phyloP scores from a whole-genome alignment of 2,329 filamentous ascomycete genomes.

The Huntiella omanensis region DNA sequence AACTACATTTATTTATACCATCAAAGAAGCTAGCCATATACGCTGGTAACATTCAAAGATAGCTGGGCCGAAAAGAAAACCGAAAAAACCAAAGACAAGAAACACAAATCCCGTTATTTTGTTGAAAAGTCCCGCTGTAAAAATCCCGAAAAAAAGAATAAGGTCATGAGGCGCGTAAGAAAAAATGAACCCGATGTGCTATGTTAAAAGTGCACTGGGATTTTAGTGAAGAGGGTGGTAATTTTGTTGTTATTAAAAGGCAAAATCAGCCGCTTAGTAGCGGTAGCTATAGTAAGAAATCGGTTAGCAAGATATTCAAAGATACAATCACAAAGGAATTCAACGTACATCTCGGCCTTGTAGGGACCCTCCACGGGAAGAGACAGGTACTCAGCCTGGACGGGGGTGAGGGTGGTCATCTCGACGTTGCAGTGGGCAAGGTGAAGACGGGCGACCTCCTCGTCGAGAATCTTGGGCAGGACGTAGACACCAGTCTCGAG shows the following conservation, averaged over 20 bases:
- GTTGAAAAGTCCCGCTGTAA: conserved; percentile 12
- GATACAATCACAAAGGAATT: neutral
- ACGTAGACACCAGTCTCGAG: conserved; percentile 87
- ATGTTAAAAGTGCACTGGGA: conserved; percentile 12
- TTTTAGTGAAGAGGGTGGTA: conserved; percentile 13
- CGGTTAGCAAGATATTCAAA: conserved; percentile 11
- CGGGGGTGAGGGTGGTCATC: conserved; percentile 65
- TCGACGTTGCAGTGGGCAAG: conserved; percentile 85
- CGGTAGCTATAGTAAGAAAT: conserved; percentile 20
- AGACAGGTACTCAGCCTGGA: conserved; percentile 90
- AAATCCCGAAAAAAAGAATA: conserved; percentile 11
- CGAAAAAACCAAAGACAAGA: conserved; percentile 1
- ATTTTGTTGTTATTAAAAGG: conserved; percentile 15
- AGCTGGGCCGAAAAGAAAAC: neutral
- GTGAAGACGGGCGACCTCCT: conserved; percentile 94
- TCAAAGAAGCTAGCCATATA: too few relatives aligned
- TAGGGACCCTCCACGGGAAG: conserved; percentile 73
- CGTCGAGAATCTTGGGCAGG: conserved; percentile 95
- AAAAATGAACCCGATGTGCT: conserved; percentile 4
- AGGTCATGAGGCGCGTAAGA: conserved; percentile 12
- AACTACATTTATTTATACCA: conserved; percentile 1
- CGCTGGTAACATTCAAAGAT: neutral
- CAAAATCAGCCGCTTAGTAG: conserved; percentile 20
- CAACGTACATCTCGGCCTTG: conserved; percentile 77
- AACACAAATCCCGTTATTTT: conserved; percentile 11